Evolutionary conservation across 139 green algal species (phyloP), one percentile per base, ranked within the genome.

Genomic region (Chlorella sp.): DNA sequence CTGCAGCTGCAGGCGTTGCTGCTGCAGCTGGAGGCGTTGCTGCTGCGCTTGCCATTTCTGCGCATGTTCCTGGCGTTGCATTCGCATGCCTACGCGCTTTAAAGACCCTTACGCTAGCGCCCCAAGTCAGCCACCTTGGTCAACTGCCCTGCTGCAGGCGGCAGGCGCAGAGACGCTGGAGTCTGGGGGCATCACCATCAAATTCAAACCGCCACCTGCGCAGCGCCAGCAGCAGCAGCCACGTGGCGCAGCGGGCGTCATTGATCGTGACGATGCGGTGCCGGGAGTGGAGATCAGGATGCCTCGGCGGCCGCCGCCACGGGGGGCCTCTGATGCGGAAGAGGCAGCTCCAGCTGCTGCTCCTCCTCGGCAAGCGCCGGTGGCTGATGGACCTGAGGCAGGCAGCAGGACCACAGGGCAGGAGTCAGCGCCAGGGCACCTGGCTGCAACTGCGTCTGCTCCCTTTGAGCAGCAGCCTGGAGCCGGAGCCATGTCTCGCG

Each of bases 161-260:
- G 54, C n/a, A 1, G 70, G 54, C 30, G 48, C 51, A 3, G 19
- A 79, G 48, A 80, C 69, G 34, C 24, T 85, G 0, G 81, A 86
- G 54, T 34, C 51, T 46, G 56, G 72, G 19, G 81, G 70, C 30
- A 44, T 86, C 54, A 67, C 54, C 0, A 65, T 86, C 70, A 86
- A 86, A 72, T 86, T 86, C 81, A 86, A 86, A 72, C 70, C 81
- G n/a, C 81, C 81, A 14, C 72, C 72, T 4, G 70, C 70, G 24
- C 68, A n/a, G 51, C 32, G n/a, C 38, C 36, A 60, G 60, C 62
- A 62, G 44, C 54, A 34, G 48, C 74, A 80, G 48, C n/a, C 13
- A 0, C n/a, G 40, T 28, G 13, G 46, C n/a, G 73, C 73, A 32
- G n/a, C 48, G 46, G 24, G 48, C 16, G n/a, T n/a, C 46, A 65